phyloP scores from a whole-genome alignment of 2,329 filamentous ascomycete species.

The Harringtonia aguacate region DNA sequence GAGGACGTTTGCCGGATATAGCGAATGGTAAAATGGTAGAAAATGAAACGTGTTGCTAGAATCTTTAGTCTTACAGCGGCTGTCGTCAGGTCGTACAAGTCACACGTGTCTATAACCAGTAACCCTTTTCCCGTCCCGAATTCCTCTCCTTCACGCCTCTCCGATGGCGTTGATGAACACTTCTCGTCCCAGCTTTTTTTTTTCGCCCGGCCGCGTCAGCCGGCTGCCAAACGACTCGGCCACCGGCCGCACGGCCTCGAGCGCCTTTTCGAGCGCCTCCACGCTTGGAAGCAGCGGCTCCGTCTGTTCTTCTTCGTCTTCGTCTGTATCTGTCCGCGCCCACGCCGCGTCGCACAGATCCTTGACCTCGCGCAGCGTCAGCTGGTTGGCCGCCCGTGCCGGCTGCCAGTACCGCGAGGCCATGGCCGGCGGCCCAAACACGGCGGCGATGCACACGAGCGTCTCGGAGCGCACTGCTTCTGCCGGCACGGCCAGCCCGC shows the following conservation, averaged over 20 bases:
- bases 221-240: slow-evolving; percentile 5
- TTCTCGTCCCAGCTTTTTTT: slow-evolving; percentile 1
- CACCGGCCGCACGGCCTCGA: slow-evolving; percentile 13
- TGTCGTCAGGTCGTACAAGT: no score
- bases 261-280: slow-evolving; percentile 14
- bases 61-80: no score
- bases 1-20: no score
- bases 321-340: slow-evolving; percentile 13
- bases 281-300: slow-evolving; percentile 20
- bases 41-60: no score
- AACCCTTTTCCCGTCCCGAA: neutral
- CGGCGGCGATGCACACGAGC: slow-evolving; percentile 18
- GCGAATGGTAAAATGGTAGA: no score
- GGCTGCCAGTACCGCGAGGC: slow-evolving; percentile 12
- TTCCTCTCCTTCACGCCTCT: neutral
- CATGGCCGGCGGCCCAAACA: slow-evolving; percentile 21
- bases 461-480: slow-evolving; percentile 16
- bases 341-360: slow-evolving; percentile 25
- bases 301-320: neutral
- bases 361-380: slow-evolving; percentile 23
- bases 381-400: slow-evolving; percentile 12
- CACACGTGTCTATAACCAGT: no score
- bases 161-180: slow-evolving; percentile 1
- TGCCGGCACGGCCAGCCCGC: slow-evolving; percentile 18
- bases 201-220: slow-evolving; percentile 5